Evolutionary conservation across 148 eudicot genomes (phyloP).

Genomic region (Tetragonia tetragonoides): DNA sequence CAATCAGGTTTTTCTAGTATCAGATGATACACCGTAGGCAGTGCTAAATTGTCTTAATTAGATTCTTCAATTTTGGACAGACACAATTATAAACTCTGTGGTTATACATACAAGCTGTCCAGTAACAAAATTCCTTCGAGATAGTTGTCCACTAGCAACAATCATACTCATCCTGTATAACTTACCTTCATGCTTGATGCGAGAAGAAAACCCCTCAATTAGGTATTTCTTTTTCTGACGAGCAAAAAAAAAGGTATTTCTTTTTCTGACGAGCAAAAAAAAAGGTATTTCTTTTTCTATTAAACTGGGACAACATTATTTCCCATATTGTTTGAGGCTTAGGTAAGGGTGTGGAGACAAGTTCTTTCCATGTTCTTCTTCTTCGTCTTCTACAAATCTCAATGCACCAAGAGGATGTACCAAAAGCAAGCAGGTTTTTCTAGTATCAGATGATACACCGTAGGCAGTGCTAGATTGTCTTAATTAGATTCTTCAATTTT

Average conservation of each 20-base stretch:
- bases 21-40: background rate
- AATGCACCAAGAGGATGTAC: too few species aligned
- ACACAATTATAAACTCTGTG: background rate
- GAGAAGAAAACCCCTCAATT: background rate
- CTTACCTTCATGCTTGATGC: constrained; percentile 26
- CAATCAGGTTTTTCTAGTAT: background rate
- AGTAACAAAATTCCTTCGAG: background rate
- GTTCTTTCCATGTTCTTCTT: too few species aligned
- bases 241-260: too few species aligned
- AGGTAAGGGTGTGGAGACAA: background rate
- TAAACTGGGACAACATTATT: background rate
- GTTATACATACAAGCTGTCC: background rate
- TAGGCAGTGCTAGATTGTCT: background rate
- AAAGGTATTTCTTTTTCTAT: background rate
- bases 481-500: background rate
- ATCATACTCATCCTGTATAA: background rate
- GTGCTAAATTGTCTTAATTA: background rate
- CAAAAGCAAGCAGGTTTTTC: background rate
- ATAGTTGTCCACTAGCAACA: background rate
- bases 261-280: too few species aligned
- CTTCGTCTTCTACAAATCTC: too few species aligned
- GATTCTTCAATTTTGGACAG: background rate
- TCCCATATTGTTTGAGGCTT: constrained; percentile 2
- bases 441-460: background rate
- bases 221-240: background rate